phyloP scores from a whole-genome alignment of 2,329 filamentous ascomycete species.

The Thielaviopsis musarum region DNA sequence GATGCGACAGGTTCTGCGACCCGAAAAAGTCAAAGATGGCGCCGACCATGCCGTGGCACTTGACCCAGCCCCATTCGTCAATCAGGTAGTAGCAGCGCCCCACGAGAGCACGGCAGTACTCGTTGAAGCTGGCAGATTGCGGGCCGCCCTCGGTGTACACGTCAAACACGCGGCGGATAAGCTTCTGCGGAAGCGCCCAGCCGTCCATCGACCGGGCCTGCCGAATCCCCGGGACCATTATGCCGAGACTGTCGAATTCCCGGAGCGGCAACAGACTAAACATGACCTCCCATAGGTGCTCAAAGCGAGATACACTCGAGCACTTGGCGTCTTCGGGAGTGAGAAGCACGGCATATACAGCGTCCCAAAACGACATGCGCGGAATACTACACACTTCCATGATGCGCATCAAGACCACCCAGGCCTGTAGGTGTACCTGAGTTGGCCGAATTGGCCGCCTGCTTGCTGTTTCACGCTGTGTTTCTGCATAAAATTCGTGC shows the following conservation, averaged over 20 bases:
- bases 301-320: constrained; percentile 28
- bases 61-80: constrained; percentile 48
- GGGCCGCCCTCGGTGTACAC: constrained; percentile 37
- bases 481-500: constrained; percentile 28
- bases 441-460: constrained; percentile 36
- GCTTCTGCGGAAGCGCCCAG: constrained; percentile 40
- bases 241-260: constrained; percentile 40
- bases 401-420: constrained; percentile 40
- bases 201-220: constrained; percentile 28
- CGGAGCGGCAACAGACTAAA: constrained; percentile 44
- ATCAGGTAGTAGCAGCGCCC: constrained; percentile 46
- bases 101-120: constrained; percentile 43
- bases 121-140: constrained; percentile 46
- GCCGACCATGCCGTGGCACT: constrained; percentile 38
- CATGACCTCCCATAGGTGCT: constrained; percentile 39
- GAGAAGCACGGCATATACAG: constrained; percentile 29
- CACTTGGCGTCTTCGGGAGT: constrained; percentile 19
- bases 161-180: constrained; percentile 39
- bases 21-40: constrained; percentile 53
- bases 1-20: constrained; percentile 40
- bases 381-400: constrained; percentile 34
- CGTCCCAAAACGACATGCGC: constrained; percentile 42
- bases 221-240: constrained; percentile 23
- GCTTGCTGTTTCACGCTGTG: constrained; percentile 28
- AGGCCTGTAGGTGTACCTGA: constrained; percentile 31